Base-by-base conservation (phyloP, 2,329 filamentous ascomycete species). In the Cryphonectria radicalis region DNA sequence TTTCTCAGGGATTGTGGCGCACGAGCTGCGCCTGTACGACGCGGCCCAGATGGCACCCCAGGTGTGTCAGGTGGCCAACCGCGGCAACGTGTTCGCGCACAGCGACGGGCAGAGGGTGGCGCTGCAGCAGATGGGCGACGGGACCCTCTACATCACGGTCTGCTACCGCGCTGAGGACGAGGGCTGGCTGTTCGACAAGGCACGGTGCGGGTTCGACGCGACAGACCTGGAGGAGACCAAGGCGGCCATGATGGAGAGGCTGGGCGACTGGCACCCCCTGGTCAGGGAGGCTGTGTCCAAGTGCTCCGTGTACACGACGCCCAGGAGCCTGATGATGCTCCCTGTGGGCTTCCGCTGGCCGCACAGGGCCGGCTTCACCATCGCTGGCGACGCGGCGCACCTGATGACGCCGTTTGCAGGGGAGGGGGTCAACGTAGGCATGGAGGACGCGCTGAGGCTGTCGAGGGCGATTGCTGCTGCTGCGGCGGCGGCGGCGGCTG, bases 381-480 rank as follows among this genome's bases (percentile, higher is more conserved):
- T 89, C 19, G 81, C 90, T 37, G 89, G 89, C 6, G 88, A 91
- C 74, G 86, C 88, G 0, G 88, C 88, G 10, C 88, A 91, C 77
- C 75, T 89, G 32, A 89, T 89, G 86, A 84, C 85, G 0, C 86
- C 86, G 0, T 88, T 86, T 73, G 86, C 85, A 1, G 89, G 89
- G 6, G 88, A 89, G 70, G 88, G 88, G 1, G 88, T 90, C 37
- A 90, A 91, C 75, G 79, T 85, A 28, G 87, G 83, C 1, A 83
- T 91, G 77, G 81, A 84, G 63, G 88, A 91, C 76, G 84, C 87
- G 10, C 77, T 86, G 72, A 77, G 83, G 32, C 80, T 91, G 28
- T 84, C 84, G 0, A 76, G 79, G 42, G 80, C 81, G 8, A 84
- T 88, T 72, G 75, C 81, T 65, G 76, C 77, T 72, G 75, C 81